phyloP scores from a whole-genome alignment of 768 basidiomycete species.

The Tricholoma saponaceum region DNA sequence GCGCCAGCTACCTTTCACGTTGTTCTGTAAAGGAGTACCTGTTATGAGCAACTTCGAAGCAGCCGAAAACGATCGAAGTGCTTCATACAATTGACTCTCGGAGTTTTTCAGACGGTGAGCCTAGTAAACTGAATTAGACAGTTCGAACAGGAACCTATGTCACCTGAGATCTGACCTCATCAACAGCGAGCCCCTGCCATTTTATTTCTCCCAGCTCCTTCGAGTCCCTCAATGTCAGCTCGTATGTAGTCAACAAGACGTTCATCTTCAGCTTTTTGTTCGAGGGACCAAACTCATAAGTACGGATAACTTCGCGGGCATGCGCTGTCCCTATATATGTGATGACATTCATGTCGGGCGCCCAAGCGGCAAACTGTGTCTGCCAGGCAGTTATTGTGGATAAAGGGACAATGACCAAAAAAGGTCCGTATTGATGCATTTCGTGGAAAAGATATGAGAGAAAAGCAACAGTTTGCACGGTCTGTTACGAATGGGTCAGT shows the following conservation, averaged over 20 bases:
- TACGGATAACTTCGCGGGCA: conserved; percentile 87
- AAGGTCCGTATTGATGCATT: conserved; percentile 91
- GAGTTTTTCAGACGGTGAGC: conserved; percentile 98
- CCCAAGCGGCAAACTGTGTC: conserved; percentile 90
- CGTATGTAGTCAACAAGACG: conserved; percentile 95
- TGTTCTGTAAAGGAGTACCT: conserved; percentile 97
- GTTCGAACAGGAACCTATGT: conserved; percentile 2
- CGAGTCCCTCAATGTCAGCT: conserved; percentile 86
- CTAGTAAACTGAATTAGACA: conserved; percentile 36
- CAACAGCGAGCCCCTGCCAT: conserved; percentile 96
- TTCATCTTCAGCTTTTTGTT: conserved; percentile 94
- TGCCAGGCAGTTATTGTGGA: conserved; percentile 99
- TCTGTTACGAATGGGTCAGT: conserved; percentile 36
- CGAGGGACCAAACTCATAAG: conserved; percentile 87
- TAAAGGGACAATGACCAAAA: conserved; percentile 95
- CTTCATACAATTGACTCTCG: conserved; percentile 96
- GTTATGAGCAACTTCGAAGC: conserved; percentile 95
- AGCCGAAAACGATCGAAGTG: conserved; percentile 82
- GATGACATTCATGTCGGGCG: conserved; percentile 94
- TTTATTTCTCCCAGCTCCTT: conserved; percentile 90
- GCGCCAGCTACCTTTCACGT: conserved; percentile 78
- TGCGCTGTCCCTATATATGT: conserved; percentile 90
- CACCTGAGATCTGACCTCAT: conserved; percentile 60
- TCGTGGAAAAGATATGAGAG: conserved; percentile 94
- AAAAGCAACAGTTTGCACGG: conserved; percentile 94